Conservation (phyloP, 1,284 basidiomycete genomes). For the Meira miltonrushii region DNA sequence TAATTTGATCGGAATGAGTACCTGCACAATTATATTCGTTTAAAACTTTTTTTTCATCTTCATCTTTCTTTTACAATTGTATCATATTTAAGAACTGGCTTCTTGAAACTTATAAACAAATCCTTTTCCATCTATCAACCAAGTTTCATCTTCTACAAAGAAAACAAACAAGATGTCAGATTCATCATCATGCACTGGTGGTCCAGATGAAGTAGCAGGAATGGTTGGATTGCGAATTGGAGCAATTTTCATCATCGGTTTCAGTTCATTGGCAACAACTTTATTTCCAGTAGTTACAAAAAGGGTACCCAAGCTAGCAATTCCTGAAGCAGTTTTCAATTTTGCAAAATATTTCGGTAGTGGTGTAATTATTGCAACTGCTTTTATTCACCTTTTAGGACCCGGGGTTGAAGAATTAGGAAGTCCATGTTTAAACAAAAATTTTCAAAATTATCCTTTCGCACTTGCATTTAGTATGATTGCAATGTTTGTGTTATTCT, state of each 20-base stretch:
- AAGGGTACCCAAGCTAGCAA: conserved; percentile 54
- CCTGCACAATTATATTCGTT: no score
- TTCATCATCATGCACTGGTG: no score
- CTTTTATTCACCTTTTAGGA: conserved; percentile 54
- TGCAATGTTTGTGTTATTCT: conserved; percentile 42
- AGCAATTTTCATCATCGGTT: conserved; percentile 80
- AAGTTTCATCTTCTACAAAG: no score
- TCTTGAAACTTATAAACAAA: no score
- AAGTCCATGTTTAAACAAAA: conserved; percentile 30
- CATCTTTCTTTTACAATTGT: no score
- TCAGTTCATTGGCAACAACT: conserved; percentile 59
- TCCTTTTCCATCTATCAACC: no score
- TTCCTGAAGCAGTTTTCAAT: conserved; percentile 47
- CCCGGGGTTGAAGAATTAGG: conserved; percentile 40
- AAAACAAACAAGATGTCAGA: no score
- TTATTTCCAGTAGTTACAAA: conserved; percentile 75
- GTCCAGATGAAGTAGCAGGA: no score
- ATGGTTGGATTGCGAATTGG: conserved; percentile 57
- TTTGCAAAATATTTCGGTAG: conserved; percentile 95
- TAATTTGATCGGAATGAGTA: no score
- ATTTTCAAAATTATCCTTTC: conserved; percentile 42
- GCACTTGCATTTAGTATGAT: conserved; percentile 48
- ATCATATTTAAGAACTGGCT: no score
- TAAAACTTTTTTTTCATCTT: no score
- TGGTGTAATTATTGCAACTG: conserved; percentile 66